A percentile compares a stretch with the other conserved stretches of the same genome.
Conservation (phyloP, 352 stramenopile species). For the Pilasporangium apinafurcum region DNA sequence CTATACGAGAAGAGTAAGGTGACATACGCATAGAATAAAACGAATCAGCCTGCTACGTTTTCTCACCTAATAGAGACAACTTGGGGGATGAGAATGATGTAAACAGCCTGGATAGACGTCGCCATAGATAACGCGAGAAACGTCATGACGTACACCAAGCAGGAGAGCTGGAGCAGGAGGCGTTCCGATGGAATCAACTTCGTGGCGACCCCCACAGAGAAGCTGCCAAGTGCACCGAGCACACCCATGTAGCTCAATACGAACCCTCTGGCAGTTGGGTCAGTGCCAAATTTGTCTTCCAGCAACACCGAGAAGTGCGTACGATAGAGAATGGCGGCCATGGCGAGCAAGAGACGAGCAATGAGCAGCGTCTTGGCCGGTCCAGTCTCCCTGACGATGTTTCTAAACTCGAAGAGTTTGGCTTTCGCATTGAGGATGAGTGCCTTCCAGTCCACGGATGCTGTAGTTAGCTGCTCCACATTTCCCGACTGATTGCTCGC, state of each 20-base stretch:
- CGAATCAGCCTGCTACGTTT: neutral
- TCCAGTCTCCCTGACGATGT: constrained; percentile 57
- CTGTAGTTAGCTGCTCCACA: too few relatives aligned
- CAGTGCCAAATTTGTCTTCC: constrained; percentile 74
- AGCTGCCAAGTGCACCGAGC: constrained; percentile 56
- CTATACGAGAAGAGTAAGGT: constrained; percentile 20
- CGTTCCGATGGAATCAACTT: constrained; percentile 40
- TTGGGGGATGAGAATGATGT: constrained; percentile 55
- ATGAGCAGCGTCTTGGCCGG: constrained; percentile 61
- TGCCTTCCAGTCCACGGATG: constrained; percentile 17
- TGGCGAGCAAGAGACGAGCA: constrained; percentile 63
- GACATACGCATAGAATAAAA: neutral
- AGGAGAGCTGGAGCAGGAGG: constrained; percentile 55
- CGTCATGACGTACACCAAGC: constrained; percentile 60
- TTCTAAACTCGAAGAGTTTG: constrained; percentile 58
- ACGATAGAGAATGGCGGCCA: constrained; percentile 70
- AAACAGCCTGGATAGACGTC: constrained; percentile 38
- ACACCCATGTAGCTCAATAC: constrained; percentile 80
- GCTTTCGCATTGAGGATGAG: constrained; percentile 35
- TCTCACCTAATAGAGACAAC: constrained; percentile 59
- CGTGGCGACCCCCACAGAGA: constrained; percentile 49
- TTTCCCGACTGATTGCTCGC: neutral
- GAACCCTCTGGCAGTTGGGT: constrained; percentile 55
- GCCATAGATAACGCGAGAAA: constrained; percentile 62
- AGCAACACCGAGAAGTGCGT: constrained; percentile 74